Conservation (phyloP, 352 stramenopile genomes). For the Phytophthora cajani region DNA sequence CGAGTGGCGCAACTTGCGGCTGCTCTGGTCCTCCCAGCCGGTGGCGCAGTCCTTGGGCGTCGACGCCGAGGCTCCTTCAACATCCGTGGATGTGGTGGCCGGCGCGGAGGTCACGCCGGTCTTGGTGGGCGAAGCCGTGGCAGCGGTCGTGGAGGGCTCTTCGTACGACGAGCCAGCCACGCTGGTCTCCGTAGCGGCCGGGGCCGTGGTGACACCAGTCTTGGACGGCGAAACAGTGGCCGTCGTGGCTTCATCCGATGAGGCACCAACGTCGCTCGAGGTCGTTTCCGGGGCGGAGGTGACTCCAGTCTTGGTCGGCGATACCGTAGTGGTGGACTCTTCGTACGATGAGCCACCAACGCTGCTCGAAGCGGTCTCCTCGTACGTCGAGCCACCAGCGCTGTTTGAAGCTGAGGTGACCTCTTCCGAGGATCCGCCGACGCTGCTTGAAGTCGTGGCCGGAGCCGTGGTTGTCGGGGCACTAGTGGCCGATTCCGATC, state of each 20-base stretch:
- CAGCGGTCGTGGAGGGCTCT: neutral
- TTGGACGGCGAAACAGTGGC: neutral
- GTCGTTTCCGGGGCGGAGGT: neutral
- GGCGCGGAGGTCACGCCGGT: constrained; percentile 12
- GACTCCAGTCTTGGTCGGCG: constrained; percentile 2
- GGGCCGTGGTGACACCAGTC: constrained; percentile 7
- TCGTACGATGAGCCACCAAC: neutral
- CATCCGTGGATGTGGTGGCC: constrained; percentile 5
- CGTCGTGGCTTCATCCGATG: constrained; percentile 5
- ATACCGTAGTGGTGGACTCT: neutral
- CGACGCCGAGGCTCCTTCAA: constrained; percentile 2
- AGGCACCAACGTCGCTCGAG: neutral
- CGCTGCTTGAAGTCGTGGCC: constrained; percentile 4
- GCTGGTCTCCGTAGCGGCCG: constrained; percentile 4
- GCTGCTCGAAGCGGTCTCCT: neutral
- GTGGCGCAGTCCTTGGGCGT: constrained; percentile 20
- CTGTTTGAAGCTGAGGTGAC: neutral
- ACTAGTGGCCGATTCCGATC: neutral
- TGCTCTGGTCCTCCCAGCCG: constrained; percentile 23
- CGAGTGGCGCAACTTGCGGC: constrained; percentile 27
- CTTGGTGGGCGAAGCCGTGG: constrained; percentile 4
- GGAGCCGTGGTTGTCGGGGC: neutral
- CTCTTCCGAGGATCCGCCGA: neutral
- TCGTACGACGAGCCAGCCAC: constrained; percentile 6
- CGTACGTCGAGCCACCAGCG: neutral